phyloP scores from a whole-genome alignment of 768 basidiomycete genomes.

The Cystofilobasidium bisporidii region DNA sequence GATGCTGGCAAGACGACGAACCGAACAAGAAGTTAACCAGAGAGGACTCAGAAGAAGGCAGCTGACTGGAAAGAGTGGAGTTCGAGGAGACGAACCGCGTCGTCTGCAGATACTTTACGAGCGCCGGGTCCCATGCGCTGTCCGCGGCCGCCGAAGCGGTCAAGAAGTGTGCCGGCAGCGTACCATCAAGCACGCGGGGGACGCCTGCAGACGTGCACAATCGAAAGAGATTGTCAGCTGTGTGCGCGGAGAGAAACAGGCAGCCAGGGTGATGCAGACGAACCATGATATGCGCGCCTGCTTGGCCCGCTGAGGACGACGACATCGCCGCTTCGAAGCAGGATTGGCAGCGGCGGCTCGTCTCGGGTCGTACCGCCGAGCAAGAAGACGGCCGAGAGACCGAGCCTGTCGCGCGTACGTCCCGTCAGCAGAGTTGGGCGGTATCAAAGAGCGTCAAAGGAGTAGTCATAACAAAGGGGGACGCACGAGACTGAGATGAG shows the following conservation, averaged over 20 bases:
- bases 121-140: slow-evolving; percentile 5
- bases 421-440: not conserved
- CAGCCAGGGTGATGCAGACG: slow-evolving; percentile 28
- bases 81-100: slow-evolving; percentile 12
- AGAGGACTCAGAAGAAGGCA: not conserved
- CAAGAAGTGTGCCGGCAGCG: slow-evolving; percentile 49
- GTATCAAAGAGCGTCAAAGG: not conserved
- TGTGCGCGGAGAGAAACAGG: too few species aligned
- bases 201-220: slow-evolving; percentile 49
- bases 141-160: not conserved
- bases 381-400: slow-evolving; percentile 79
- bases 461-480: too few species aligned
- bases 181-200: slow-evolving; percentile 74
- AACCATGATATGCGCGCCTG: slow-evolving; percentile 84
- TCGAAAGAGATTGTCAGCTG: not conserved
- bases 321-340: slow-evolving; percentile 82
- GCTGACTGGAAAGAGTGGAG: not conserved
- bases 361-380: slow-evolving; percentile 77
- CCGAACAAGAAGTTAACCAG: not conserved
- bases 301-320: slow-evolving; percentile 87
- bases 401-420: slow-evolving; percentile 50
- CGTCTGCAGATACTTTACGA: slow-evolving; percentile 9
- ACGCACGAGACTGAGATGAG: slow-evolving; percentile 86
- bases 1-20: slow-evolving; percentile 45
- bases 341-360: slow-evolving; percentile 62